Evolutionary conservation across 169 alveolate species (phyloP).

Genomic region (Besnoitia besnoiti): DNA sequence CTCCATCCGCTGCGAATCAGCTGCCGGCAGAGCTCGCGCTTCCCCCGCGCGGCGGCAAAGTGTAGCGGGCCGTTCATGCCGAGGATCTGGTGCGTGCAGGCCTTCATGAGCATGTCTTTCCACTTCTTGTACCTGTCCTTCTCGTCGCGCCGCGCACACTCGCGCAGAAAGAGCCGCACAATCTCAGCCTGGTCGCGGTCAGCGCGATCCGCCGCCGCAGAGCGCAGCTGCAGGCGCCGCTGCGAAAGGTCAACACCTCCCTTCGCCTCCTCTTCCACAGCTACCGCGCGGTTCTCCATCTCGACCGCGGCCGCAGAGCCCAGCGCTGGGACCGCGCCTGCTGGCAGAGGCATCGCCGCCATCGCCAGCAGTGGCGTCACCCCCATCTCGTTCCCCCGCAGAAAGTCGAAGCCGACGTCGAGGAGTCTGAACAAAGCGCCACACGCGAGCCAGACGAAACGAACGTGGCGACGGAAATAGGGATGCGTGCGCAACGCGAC

Average conservation of each 20-base stretch:
- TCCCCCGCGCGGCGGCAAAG: slow-evolving; percentile 87
- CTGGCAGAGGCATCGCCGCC: slow-evolving; percentile 68
- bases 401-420: slow-evolving; percentile 57
- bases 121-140: neutral
- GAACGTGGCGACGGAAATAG: too few species aligned
- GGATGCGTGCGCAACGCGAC: too few species aligned
- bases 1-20: slow-evolving; percentile 81
- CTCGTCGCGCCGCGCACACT: slow-evolving; percentile 10
- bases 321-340: neutral
- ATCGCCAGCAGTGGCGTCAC: slow-evolving; percentile 80
- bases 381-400: slow-evolving; percentile 73
- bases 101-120: slow-evolving; percentile 71
- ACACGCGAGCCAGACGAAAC: neutral
- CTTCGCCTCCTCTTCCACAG: neutral
- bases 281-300: neutral
- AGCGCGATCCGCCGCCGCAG: neutral
- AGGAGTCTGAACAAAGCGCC: slow-evolving; percentile 43
- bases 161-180: neutral
- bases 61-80: slow-evolving; percentile 84
- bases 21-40: slow-evolving; percentile 79
- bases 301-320: slow-evolving; percentile 21
- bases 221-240: neutral
- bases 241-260: neutral
- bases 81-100: slow-evolving; percentile 80
- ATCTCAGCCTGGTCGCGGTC: slow-evolving; percentile 8